Evolutionary conservation across 192 early-diverging fungal species (phyloP).

Genomic region (Linnemannia zychae): DNA sequence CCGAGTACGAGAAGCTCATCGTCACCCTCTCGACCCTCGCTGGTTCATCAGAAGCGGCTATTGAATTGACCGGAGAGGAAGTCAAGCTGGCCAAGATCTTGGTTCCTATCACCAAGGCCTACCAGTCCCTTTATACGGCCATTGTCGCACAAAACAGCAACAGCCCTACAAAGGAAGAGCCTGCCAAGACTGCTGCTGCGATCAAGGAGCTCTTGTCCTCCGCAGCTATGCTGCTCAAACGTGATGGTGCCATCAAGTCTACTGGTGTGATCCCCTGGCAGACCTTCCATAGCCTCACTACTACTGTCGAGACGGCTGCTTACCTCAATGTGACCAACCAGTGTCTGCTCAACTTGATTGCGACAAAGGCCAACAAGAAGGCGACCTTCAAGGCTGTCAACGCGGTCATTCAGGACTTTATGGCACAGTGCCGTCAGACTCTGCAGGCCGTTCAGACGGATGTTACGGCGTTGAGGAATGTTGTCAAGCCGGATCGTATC

Average conservation of each 20-base stretch:
- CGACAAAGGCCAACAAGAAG: conserved; percentile 51
- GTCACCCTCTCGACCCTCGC: conserved; percentile 14
- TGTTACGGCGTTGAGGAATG: conserved; percentile 32
- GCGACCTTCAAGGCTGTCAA: conserved; percentile 38
- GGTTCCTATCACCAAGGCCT: conserved; percentile 29
- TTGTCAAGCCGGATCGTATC: conserved; percentile 43
- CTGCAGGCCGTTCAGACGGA: conserved; percentile 37
- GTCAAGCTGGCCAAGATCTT: conserved; percentile 39
- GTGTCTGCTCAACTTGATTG: conserved; percentile 38
- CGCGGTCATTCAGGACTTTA: conserved; percentile 42
- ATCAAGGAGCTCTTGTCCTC: conserved; percentile 30
- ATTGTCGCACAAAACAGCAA: conserved; percentile 48
- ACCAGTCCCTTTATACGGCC: conserved; percentile 20
- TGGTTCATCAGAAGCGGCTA: neutral
- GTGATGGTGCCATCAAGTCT: conserved; percentile 38
- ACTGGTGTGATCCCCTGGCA: conserved; percentile 49
- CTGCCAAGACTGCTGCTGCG: conserved; percentile 31
- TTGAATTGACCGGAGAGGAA: conserved; percentile 36
- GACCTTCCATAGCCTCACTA: conserved; percentile 30
- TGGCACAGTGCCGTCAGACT: conserved; percentile 40
- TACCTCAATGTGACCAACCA: conserved; percentile 50
- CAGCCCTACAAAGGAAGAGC: conserved; percentile 39
- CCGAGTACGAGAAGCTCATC: conserved; percentile 32
- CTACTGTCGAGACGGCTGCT: conserved; percentile 35
- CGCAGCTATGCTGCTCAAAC: conserved; percentile 22